These are phyloP conservation scores for Hebeloma cylindrosporum DNA, from an alignment of 768 basidiomycete species.

Conservation along the genomic window DNA sequence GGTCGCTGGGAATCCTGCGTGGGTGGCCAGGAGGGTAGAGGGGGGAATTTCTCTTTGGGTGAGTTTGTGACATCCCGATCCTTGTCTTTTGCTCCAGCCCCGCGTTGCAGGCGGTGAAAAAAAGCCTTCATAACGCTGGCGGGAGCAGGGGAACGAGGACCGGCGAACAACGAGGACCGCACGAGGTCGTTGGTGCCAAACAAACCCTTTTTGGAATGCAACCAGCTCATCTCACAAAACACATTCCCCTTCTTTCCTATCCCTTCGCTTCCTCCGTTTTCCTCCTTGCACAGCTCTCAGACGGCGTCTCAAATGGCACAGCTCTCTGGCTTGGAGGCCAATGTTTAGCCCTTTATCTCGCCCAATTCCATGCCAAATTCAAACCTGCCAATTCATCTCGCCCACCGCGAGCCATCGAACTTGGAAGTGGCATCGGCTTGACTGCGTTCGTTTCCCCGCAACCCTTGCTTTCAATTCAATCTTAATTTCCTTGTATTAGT, in stretches of 20 bases:
- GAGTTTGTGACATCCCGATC: constrained; percentile 49
- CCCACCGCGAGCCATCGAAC: constrained; percentile 57
- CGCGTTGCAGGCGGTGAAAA: constrained; percentile 71
- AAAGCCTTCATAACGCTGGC: constrained; percentile 73
- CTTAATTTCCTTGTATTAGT: constrained; percentile 31
- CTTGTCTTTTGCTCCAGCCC: constrained; percentile 64
- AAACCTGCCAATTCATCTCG: constrained; percentile 21
- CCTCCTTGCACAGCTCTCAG: constrained; percentile 53
- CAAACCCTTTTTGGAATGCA: constrained; percentile 26
- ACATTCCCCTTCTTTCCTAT: constrained; percentile 48
- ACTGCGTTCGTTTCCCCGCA: constrained; percentile 54
- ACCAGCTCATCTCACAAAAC: constrained; percentile 69
- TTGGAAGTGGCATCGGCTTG: constrained; percentile 83
- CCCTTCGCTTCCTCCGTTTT: constrained; percentile 40
- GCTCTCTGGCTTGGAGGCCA: constrained; percentile 85
- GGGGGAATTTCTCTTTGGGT: constrained; percentile 67
- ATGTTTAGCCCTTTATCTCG: constrained; percentile 64
- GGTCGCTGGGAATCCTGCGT: constrained; percentile 30
- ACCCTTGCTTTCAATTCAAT: constrained; percentile 10
- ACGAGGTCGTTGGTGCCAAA: constrained; percentile 31
- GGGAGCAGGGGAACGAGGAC: constrained; percentile 8
- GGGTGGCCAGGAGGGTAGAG: constrained; percentile 71
- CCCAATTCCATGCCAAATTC: constrained; percentile 33
- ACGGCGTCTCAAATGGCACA: constrained; percentile 74
- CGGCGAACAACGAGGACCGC: constrained; percentile 22